Conservation (phyloP, 768 basidiomycete species). For the Amanita muscaria region DNA sequence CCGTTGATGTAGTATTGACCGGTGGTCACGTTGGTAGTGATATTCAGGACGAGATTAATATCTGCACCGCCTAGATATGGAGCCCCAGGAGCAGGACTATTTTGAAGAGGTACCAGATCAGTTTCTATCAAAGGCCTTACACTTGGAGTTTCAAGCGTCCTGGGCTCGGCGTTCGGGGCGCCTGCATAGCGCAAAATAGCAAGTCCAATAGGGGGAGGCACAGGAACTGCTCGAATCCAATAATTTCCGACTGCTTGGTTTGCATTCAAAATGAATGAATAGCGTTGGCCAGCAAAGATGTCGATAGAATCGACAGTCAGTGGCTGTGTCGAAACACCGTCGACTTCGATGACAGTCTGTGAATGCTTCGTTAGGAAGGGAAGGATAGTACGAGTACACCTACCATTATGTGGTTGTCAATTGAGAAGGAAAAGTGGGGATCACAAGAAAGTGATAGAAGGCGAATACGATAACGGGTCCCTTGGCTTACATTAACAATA, state of each 20-base stretch:
- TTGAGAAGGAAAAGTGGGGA: constrained; percentile 34
- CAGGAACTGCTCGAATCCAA: constrained; percentile 33
- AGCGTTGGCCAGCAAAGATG: constrained; percentile 37
- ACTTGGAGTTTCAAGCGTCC: constrained; percentile 11
- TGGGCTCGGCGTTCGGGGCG: constrained; percentile 30
- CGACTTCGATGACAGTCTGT: constrained; percentile 32
- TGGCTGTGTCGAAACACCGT: constrained; percentile 25
- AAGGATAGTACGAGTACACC: background rate
- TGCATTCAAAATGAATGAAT: constrained; percentile 34
- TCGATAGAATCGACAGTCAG: constrained; percentile 30
- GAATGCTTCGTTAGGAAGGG: too few relatives aligned
- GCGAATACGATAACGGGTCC: constrained; percentile 45
- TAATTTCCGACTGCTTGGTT: constrained; percentile 32
- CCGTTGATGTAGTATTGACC: constrained; percentile 24
- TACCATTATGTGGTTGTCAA: constrained; percentile 30
- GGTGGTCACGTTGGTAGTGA: constrained; percentile 12
- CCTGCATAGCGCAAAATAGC: constrained; percentile 45
- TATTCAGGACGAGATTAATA: constrained; percentile 14
- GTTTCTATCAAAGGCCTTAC: constrained; percentile 3
- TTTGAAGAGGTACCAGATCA: constrained; percentile 9
- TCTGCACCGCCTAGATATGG: constrained; percentile 19
- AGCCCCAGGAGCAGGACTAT: constrained; percentile 14
- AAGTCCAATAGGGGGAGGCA: constrained; percentile 15
- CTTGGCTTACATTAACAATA: constrained; percentile 32
- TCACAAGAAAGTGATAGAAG: constrained; percentile 44